These are phyloP conservation scores for Globisporangium cylindrosporum DNA, from an alignment of 352 stramenopile species.

Conservation along the genomic window DNA sequence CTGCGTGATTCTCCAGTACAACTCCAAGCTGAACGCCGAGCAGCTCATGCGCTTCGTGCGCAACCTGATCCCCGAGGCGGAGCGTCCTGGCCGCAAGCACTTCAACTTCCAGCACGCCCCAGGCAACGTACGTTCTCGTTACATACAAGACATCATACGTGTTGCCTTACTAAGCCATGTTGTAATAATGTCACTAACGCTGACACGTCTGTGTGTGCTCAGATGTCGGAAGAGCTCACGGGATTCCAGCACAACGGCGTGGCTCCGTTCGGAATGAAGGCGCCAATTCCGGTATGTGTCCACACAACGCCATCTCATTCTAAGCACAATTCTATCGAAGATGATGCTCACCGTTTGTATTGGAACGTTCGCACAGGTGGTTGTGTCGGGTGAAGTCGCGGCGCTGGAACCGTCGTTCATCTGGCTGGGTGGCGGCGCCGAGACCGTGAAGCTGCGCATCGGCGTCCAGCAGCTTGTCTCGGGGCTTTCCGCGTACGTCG, in stretches of 20 bases:
- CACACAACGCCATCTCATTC: neutral
- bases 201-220: neutral
- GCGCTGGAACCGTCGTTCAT: slow-evolving; percentile 57
- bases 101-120: slow-evolving; percentile 88
- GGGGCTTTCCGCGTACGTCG: slow-evolving; percentile 50
- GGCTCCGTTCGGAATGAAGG: slow-evolving; percentile 80
- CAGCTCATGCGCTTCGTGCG: slow-evolving; percentile 83
- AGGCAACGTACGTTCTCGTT: slow-evolving; percentile 30
- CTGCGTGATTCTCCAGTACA: slow-evolving; percentile 87
- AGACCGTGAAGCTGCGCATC: slow-evolving; percentile 78
- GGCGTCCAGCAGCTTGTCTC: slow-evolving; percentile 59
- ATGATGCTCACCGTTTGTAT: neutral
- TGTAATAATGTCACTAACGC: neutral
- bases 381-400: slow-evolving; percentile 58
- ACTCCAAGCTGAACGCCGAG: slow-evolving; percentile 76
- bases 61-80: slow-evolving; percentile 44
- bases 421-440: slow-evolving; percentile 77
- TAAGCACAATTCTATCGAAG: neutral
- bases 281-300: slow-evolving; percentile 43
- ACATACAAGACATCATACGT: neutral
- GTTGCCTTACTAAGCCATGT: neutral
- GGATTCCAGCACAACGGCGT: slow-evolving; percentile 87
- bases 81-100: slow-evolving; percentile 66
- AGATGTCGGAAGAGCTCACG: slow-evolving; percentile 69
- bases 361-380: slow-evolving; percentile 36